These are phyloP conservation scores for Xylariaceae sp. DNA, from an alignment of 2,329 filamentous ascomycete genomes.

Conservation along the genomic window DNA sequence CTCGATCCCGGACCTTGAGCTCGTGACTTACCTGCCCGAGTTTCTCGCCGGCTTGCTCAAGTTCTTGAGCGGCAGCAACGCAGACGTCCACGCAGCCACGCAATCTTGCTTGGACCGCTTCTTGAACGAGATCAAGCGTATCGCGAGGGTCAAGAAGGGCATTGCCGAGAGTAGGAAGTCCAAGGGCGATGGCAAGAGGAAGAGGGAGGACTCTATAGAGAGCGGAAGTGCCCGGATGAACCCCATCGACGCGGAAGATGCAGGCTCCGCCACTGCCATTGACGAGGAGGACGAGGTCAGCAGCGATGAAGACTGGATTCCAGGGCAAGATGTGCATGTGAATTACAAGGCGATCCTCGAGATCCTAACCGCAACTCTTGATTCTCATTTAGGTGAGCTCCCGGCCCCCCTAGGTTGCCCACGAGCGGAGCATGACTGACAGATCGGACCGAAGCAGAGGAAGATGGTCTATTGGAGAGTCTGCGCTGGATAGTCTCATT, in stretches of 20 bases:
- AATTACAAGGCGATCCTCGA: conserved; percentile 89
- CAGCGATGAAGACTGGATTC: conserved; percentile 90
- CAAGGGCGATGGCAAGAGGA: conserved; percentile 60
- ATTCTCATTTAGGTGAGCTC: conserved; percentile 66
- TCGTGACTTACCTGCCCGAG: conserved; percentile 86
- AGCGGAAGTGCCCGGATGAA: conserved; percentile 55
- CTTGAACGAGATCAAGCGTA: conserved; percentile 87
- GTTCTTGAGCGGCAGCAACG: conserved; percentile 85
- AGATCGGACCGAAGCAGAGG: conserved; percentile 49
- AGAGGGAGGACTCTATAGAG: conserved; percentile 65
- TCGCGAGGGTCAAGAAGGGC: conserved; percentile 85
- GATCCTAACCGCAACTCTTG: conserved; percentile 83
- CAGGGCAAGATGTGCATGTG: conserved; percentile 92
- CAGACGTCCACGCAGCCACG: conserved; percentile 91
- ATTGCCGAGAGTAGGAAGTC: conserved; percentile 80
- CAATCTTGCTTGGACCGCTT: conserved; percentile 87
- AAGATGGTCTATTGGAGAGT: conserved; percentile 86
- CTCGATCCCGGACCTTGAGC: conserved; percentile 92
- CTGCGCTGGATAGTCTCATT: conserved; percentile 94
- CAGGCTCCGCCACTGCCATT: conserved; percentile 50
- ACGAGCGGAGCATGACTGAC: no score
- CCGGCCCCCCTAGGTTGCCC: no score
- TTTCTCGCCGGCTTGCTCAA: conserved; percentile 86
- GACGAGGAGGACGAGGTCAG: conserved; percentile 54
- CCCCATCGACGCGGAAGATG: conserved; percentile 55